Conservation (phyloP, 106 monocot species). For the Acorus gramineus region DNA sequence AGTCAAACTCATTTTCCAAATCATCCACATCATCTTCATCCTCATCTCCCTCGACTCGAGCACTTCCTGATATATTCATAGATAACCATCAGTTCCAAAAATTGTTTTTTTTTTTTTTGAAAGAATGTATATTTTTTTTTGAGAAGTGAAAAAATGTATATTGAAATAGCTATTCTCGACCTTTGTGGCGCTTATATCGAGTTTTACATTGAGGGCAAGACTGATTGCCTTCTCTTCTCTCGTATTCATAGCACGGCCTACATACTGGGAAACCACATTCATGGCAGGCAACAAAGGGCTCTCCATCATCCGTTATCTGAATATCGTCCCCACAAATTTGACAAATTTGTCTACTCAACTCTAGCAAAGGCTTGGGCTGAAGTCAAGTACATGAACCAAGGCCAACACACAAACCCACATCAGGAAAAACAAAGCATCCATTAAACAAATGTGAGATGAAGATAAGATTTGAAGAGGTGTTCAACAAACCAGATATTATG, state of each 20-base stretch:
- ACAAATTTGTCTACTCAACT: slow-evolving; percentile 34
- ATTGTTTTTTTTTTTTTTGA: too few relatives aligned
- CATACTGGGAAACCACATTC: slow-evolving; percentile 82
- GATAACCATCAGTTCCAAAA: too few relatives aligned
- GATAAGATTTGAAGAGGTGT: too few relatives aligned
- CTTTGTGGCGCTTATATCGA: slow-evolving; percentile 75
- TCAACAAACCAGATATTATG: too few relatives aligned
- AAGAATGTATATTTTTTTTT: too few relatives aligned
- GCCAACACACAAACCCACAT: too few relatives aligned
- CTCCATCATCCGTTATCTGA: slow-evolving; percentile 24
- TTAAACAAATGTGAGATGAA: neutral
- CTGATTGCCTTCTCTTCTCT: slow-evolving; percentile 68
- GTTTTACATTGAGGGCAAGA: slow-evolving; percentile 70
- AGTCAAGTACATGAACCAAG: slow-evolving; percentile 1
- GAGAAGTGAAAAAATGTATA: too few relatives aligned
- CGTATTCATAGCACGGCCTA: slow-evolving; percentile 66
- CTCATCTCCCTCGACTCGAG: slow-evolving; percentile 75
- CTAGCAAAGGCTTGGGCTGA: slow-evolving; percentile 29
- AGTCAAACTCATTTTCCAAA: slow-evolving; percentile 48
- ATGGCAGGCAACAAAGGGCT: slow-evolving; percentile 75
- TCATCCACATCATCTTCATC: slow-evolving; percentile 81
- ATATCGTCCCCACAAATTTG: slow-evolving; percentile 63
- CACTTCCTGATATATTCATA: slow-evolving; percentile 27
- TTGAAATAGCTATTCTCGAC: slow-evolving; percentile 11
- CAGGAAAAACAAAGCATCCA: too few relatives aligned